Evolutionary conservation across 768 basidiomycete species (phyloP).

Genomic region (Rhizopogon sp.): DNA sequence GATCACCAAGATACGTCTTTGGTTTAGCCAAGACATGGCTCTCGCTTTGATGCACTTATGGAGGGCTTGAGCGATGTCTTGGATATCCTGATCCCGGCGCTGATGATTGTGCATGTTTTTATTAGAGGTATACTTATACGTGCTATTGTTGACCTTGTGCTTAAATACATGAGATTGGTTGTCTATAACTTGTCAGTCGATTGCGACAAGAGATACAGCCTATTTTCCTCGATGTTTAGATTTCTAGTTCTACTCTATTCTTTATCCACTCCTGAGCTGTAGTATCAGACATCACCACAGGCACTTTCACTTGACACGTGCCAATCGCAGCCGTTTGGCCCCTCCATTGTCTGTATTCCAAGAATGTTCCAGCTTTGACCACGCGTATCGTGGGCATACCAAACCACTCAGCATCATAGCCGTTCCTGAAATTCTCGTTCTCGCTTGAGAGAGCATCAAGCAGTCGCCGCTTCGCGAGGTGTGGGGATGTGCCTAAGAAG

Average conservation of each 20-base stretch:
- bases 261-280: conserved; percentile 6
- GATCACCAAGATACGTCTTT: not conserved
- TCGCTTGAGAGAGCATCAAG: conserved; percentile 6
- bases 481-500: conserved; percentile 5
- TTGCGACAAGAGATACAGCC: no score
- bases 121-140: no score
- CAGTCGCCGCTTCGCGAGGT: not conserved
- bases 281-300: conserved; percentile 4
- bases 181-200: no score
- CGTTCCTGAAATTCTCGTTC: not conserved
- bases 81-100: no score
- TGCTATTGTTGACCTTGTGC: no score
- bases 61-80: not conserved
- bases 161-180: no score
- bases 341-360: conserved; percentile 6
- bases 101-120: no score
- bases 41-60: not conserved
- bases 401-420: not conserved
- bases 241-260: conserved; percentile 4
- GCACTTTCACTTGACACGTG: conserved; percentile 12
- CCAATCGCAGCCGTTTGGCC: conserved; percentile 5
- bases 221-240: not conserved
- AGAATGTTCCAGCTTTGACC: conserved; percentile 9
- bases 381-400: conserved; percentile 10
- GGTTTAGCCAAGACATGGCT: no score